phyloP scores from a whole-genome alignment of 768 basidiomycete species.

The Leccinum disarticulatum region DNA sequence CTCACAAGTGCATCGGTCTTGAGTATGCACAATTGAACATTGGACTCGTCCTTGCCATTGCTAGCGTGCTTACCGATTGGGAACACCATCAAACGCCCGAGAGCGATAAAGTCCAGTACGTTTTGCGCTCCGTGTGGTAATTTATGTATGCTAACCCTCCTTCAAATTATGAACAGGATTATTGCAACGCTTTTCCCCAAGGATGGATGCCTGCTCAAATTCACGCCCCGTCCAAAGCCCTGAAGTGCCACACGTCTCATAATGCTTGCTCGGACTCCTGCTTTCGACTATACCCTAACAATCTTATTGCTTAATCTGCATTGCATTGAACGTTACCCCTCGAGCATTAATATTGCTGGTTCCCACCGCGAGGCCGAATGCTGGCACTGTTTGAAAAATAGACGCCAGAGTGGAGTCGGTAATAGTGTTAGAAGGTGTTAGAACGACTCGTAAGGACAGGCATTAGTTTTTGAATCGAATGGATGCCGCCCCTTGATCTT shows the following conservation, averaged over 20 bases:
- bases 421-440: background rate
- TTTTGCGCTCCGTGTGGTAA: constrained; percentile 18
- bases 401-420: background rate
- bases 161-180: constrained; percentile 48
- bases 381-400: background rate
- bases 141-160: background rate
- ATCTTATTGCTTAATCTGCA: constrained; percentile 17
- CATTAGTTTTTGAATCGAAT: background rate
- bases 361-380: too few species aligned
- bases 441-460: background rate
- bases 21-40: constrained; percentile 96
- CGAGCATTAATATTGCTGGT: background rate
- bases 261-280: background rate
- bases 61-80: constrained; percentile 77
- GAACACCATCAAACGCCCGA: constrained; percentile 81
- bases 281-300: constrained; percentile 8
- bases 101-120: constrained; percentile 81
- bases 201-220: constrained; percentile 82
- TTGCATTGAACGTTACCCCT: background rate
- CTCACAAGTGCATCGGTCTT: constrained; percentile 88
- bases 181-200: constrained; percentile 98
- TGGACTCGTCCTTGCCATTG: constrained; percentile 79
- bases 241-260: background rate
- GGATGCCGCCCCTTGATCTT: background rate
- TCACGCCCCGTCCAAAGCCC: constrained; percentile 55